Percentiles rank a stretch among this genome's conserved stretches.
Evolutionary conservation across 2,329 filamentous ascomycete species (phyloP).

Genomic region (Colletotrichum neosansevieriae): DNA sequence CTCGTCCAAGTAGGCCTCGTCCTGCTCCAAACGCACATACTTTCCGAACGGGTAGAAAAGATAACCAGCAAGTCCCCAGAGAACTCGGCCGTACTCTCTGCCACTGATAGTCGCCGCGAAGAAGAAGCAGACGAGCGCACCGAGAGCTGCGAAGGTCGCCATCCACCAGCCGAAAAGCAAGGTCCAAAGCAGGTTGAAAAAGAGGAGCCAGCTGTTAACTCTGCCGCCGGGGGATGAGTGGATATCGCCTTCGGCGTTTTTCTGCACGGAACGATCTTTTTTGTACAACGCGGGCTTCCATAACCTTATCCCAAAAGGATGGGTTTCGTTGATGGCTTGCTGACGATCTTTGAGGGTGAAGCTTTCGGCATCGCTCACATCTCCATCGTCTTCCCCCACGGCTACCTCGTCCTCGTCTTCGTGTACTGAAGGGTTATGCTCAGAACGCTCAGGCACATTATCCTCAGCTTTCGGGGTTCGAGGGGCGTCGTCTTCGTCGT

Average conservation of each 20-base stretch:
- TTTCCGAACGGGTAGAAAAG: conserved; percentile 97
- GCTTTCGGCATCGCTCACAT: conserved; percentile 92
- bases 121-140: conserved; percentile 81
- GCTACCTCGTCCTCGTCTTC: conserved; percentile 59
- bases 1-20: conserved; percentile 94
- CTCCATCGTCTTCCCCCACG: conserved; percentile 70
- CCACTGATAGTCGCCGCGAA: conserved; percentile 85
- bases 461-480: conserved; percentile 34
- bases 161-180: conserved; percentile 97
- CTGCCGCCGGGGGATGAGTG: conserved; percentile 92
- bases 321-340: conserved; percentile 97
- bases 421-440: conserved; percentile 49
- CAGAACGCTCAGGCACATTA: conserved; percentile 44
- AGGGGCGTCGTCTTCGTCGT: conserved; percentile 37
- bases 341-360: conserved; percentile 98
- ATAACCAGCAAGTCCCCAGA: conserved; percentile 87
- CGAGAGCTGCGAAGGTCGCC: conserved; percentile 78
- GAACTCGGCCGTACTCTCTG: conserved; percentile 84
- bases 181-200: conserved; percentile 94
- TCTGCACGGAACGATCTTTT: conserved; percentile 95
- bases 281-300: conserved; percentile 99
- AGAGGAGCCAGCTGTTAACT: conserved; percentile 84
- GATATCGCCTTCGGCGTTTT: conserved; percentile 95
- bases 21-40: conserved; percentile 91
- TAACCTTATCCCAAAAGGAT: conserved; percentile 97